Conservation (phyloP, 2,329 filamentous ascomycete genomes). For the Daldinia sp. region DNA sequence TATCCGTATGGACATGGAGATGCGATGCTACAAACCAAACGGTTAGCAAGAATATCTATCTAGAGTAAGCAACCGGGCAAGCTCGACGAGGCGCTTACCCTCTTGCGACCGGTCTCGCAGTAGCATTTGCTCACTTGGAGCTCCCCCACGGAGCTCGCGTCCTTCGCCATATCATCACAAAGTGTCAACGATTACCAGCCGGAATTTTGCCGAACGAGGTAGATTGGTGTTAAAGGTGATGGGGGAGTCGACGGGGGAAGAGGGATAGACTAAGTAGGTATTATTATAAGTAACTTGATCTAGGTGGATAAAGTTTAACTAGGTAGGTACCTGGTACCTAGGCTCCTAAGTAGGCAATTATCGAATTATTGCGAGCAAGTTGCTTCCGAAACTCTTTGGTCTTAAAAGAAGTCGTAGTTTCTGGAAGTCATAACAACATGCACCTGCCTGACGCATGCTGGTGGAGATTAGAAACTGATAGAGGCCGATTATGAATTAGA, state of each 20-base stretch:
- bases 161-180: constrained; percentile 35
- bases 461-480: constrained; percentile 11
- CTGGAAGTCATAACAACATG: constrained; percentile 18
- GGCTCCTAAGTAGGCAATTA: too few relatives aligned
- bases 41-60: background rate
- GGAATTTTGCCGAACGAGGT: too few relatives aligned
- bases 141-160: constrained; percentile 30
- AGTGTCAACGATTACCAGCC: background rate
- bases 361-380: too few relatives aligned
- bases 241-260: background rate
- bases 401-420: background rate
- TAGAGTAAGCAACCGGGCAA: background rate
- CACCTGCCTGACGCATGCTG: constrained; percentile 12
- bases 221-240: too few relatives aligned
- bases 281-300: background rate
- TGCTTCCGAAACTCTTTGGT: constrained; percentile 1
- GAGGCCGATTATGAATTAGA: background rate
- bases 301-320: too few relatives aligned
- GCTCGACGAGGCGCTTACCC: constrained; percentile 31
- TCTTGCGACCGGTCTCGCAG: constrained; percentile 39
- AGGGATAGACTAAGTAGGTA: background rate
- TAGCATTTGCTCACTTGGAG: constrained; percentile 38
- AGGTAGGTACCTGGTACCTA: too few relatives aligned
- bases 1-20: constrained; percentile 26
- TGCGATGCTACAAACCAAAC: constrained; percentile 31